Conservation (phyloP, 2,329 filamentous ascomycete species). For the Cadophora sp. region DNA sequence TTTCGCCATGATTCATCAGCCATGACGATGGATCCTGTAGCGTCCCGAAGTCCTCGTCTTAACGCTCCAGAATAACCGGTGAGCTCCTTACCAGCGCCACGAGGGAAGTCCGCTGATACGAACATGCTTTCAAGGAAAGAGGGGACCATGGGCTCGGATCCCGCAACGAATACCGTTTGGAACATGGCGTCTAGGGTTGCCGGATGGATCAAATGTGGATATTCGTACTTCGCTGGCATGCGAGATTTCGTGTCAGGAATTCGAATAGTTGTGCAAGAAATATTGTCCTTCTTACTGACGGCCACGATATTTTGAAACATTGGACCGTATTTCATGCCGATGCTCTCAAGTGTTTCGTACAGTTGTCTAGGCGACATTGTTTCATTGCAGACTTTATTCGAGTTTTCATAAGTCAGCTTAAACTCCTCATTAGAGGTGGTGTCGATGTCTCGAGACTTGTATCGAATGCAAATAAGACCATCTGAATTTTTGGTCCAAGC, state of each 20-base stretch:
- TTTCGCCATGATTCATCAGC: conserved; percentile 44
- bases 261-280: conserved; percentile 31
- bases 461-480: conserved; percentile 21
- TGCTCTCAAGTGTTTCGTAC: conserved; percentile 30
- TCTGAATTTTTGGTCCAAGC: conserved; percentile 24
- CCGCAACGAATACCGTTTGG: conserved; percentile 39
- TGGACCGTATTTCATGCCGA: conserved; percentile 33
- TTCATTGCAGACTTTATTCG: conserved; percentile 43
- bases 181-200: conserved; percentile 60
- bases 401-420: not conserved
- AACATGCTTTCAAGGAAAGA: conserved; percentile 18
- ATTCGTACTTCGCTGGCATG: conserved; percentile 55
- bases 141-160: conserved; percentile 23
- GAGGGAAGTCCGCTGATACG: conserved; percentile 21
- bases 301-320: conserved; percentile 45
- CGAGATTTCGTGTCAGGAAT: conserved; percentile 38
- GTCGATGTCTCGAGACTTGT: conserved; percentile 9
- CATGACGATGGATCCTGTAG: conserved; percentile 54
- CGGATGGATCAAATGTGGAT: conserved; percentile 60
- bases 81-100: conserved; percentile 49
- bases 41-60: conserved; percentile 48
- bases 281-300: conserved; percentile 34
- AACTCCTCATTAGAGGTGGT: not conserved
- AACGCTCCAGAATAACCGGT: conserved; percentile 51
- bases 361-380: conserved; percentile 48